These are phyloP conservation scores for Marvania coccoides DNA, from an alignment of 139 green algal species.

Conservation along the genomic window DNA sequence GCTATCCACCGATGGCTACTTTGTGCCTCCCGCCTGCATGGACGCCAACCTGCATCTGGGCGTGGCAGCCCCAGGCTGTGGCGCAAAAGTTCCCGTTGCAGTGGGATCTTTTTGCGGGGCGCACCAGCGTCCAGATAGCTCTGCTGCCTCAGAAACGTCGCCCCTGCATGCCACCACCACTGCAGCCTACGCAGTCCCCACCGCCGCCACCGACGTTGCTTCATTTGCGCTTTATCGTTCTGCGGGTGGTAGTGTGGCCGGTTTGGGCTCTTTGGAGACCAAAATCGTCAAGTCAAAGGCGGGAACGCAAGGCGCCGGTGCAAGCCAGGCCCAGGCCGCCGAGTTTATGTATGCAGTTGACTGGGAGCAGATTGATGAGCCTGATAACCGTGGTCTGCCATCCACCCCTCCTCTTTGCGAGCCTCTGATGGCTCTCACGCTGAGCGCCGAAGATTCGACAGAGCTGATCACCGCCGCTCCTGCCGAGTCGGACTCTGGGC, in stretches of 20 bases:
- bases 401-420: too few relatives aligned
- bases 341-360: conserved; percentile 26
- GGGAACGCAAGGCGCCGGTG: background rate
- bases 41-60: conserved; percentile 41
- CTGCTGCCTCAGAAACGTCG: background rate
- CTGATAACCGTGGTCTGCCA: too few relatives aligned
- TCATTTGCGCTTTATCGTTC: conserved; percentile 14
- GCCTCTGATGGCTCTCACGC: background rate
- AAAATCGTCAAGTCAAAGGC: conserved; percentile 14
- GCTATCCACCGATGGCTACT: conserved; percentile 11
- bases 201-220: background rate
- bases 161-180: conserved; percentile 15
- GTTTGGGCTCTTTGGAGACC: conserved; percentile 11
- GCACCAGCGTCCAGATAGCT: background rate
- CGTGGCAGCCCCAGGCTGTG: conserved; percentile 12
- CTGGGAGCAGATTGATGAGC: conserved; percentile 9
- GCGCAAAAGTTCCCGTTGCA: conserved; percentile 26
- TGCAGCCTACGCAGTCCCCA: conserved; percentile 1
- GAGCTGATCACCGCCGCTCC: background rate
- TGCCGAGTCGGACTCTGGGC: background rate
- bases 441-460: background rate
- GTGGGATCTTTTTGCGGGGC: conserved; percentile 11
- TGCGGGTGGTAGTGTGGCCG: background rate
- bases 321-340: background rate
- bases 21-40: conserved; percentile 27